Percentiles rank a stretch among this genome's conserved stretches.
phyloP scores from a whole-genome alignment of 2,329 filamentous ascomycete species.

The Aspergillus transmontanensis region DNA sequence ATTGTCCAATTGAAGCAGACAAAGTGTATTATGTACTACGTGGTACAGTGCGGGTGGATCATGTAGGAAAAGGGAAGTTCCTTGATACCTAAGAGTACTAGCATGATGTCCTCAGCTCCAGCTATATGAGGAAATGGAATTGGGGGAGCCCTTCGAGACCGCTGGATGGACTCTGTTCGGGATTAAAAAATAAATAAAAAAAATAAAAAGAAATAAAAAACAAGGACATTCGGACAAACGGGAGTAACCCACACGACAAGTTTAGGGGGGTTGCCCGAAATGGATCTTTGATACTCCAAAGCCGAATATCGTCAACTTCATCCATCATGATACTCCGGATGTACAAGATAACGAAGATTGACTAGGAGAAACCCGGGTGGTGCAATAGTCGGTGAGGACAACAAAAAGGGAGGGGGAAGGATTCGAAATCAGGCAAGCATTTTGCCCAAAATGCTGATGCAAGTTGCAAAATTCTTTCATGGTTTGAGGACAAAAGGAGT shows the following conservation, averaged over 20 bases:
- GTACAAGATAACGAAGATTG: neutral
- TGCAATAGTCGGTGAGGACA: conserved; percentile 10
- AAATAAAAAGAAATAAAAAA: too few relatives aligned
- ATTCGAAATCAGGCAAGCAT: conserved; percentile 1
- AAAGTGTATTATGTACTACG: neutral
- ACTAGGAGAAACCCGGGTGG: neutral
- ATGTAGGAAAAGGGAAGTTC: neutral
- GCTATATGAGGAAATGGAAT: neutral
- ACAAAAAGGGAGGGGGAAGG: neutral
- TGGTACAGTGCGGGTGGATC: neutral
- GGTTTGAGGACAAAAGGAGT: conserved; percentile 8
- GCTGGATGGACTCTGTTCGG: neutral
- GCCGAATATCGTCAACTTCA: neutral
- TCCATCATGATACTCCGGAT: neutral
- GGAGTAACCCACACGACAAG: neutral
- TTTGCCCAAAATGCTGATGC: conserved; percentile 1
- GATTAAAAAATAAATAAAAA: neutral
- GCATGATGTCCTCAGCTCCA: neutral
- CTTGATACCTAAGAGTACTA: neutral
- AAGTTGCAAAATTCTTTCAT: conserved; percentile 7
- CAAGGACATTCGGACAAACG: neutral
- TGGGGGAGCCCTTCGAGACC: neutral
- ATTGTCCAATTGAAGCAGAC: neutral
- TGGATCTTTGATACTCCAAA: neutral
- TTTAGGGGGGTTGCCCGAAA: neutral